These are phyloP conservation scores for Arthrobotrys entomopaga DNA, from an alignment of 2,329 filamentous ascomycete genomes.

Conservation along the genomic window DNA sequence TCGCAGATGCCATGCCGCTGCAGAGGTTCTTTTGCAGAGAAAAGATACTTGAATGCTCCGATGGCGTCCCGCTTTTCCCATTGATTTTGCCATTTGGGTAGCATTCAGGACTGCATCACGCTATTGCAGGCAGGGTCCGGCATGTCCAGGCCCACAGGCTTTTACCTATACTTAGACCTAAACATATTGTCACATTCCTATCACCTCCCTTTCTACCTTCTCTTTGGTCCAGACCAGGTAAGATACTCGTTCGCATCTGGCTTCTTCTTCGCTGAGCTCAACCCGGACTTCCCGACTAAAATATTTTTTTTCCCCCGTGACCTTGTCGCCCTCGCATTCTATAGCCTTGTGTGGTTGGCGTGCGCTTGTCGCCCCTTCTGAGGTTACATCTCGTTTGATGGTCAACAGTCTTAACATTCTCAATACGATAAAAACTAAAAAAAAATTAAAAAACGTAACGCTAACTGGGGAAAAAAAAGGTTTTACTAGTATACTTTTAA, in stretches of 20 bases:
- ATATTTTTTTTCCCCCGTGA: slow-evolving; percentile 28
- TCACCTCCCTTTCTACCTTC: slow-evolving; percentile 15
- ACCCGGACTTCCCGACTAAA: slow-evolving; percentile 30
- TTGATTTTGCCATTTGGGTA: slow-evolving; percentile 40
- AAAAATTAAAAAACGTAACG: slow-evolving; percentile 3
- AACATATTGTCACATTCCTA: slow-evolving; percentile 47
- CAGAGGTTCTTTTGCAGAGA: slow-evolving; percentile 23
- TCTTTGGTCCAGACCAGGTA: slow-evolving; percentile 12
- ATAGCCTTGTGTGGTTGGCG: slow-evolving; percentile 14
- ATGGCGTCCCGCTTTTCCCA: slow-evolving; percentile 12
- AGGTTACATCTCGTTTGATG: slow-evolving; percentile 35
- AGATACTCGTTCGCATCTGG: slow-evolving; percentile 2
- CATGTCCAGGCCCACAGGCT: slow-evolving; percentile 24
- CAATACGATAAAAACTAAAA: neutral
- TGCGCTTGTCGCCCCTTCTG: slow-evolving; percentile 17
- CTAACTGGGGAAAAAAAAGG: slow-evolving; percentile 13
- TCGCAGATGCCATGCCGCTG: slow-evolving; percentile 42
- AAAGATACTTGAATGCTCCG: neutral
- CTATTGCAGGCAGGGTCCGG: slow-evolving; percentile 49
- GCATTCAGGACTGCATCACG: slow-evolving; percentile 44
- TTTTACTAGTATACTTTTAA: slow-evolving; percentile 48
- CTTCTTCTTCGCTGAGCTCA: neutral
- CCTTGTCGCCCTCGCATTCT: slow-evolving; percentile 36
- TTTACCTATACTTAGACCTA: slow-evolving; percentile 51
- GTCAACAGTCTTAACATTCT: slow-evolving; percentile 19